Conservation (phyloP, 176 grass and related monocot species). For the Pharus latifolius region DNA sequence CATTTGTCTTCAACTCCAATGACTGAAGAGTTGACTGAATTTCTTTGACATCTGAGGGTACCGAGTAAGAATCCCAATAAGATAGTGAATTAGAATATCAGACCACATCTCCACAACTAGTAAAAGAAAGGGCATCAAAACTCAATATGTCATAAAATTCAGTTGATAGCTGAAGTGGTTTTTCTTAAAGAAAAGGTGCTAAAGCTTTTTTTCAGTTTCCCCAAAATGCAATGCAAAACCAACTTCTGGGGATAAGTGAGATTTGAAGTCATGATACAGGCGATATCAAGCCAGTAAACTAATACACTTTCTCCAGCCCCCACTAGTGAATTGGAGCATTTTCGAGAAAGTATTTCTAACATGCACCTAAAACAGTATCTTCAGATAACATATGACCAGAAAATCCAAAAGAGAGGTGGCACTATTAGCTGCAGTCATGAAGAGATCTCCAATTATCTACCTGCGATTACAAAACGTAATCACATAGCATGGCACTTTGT, state of each 20-base stretch:
- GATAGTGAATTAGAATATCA: not conserved
- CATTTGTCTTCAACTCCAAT: constrained; percentile 59
- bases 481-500: not conserved
- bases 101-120: not conserved
- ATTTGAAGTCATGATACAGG: not conserved
- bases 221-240: not conserved
- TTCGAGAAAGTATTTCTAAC: not conserved
- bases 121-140: not conserved
- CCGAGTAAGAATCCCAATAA: constrained; percentile 2
- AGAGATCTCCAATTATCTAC: not conserved
- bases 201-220: not conserved
- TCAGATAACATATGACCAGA: not conserved
- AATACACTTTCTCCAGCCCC: not conserved
- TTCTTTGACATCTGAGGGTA: constrained; percentile 53
- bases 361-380: not conserved
- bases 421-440: not conserved
- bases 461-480: not conserved
- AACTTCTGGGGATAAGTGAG: too few relatives aligned
- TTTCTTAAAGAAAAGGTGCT: too few relatives aligned
- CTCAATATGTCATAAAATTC: not conserved
- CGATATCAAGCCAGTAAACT: not conserved
- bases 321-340: not conserved
- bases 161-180: too few relatives aligned
- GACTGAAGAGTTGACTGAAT: constrained; percentile 58
- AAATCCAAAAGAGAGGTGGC: not conserved